Conservation (phyloP, 2,329 filamentous ascomycete species). For the Calonectria pteridis region DNA sequence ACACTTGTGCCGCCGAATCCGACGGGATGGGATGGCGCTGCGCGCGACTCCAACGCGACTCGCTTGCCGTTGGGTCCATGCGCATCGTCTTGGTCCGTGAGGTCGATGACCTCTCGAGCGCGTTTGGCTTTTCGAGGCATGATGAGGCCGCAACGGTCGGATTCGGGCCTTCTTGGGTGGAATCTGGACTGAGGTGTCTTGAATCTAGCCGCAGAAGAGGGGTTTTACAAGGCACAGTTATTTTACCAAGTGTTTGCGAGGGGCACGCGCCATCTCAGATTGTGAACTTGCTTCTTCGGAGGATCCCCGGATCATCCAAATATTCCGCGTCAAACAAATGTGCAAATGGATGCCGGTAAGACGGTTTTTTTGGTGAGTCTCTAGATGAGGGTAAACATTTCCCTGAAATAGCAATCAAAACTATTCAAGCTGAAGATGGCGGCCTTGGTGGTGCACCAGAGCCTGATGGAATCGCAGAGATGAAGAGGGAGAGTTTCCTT, state of each 20-base stretch:
- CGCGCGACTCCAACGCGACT: constrained; percentile 31
- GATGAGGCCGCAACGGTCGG: background rate
- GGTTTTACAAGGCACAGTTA: background rate
- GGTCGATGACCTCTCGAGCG: constrained; percentile 53
- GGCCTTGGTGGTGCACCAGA: background rate
- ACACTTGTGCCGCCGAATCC: constrained; percentile 37
- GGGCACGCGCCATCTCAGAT: background rate
- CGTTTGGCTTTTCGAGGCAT: constrained; percentile 52
- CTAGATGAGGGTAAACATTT: background rate
- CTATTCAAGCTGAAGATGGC: background rate
- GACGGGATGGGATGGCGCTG: constrained; percentile 17
- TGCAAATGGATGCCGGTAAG: background rate
- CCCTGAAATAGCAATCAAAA: background rate
- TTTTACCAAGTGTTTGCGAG: background rate
- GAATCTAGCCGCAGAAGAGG: background rate
- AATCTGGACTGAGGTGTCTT: background rate
- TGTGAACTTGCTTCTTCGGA: constrained; percentile 14
- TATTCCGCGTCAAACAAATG: background rate
- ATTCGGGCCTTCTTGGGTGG: background rate
- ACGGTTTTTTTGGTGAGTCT: background rate
- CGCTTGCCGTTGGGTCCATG: constrained; percentile 41
- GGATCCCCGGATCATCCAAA: constrained; percentile 6
- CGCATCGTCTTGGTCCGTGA: constrained; percentile 53
- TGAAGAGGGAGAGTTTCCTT: background rate
- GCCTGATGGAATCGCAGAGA: background rate